Base-by-base conservation (phyloP, 2,329 filamentous ascomycete genomes). In the Dactylellina leptospora region DNA sequence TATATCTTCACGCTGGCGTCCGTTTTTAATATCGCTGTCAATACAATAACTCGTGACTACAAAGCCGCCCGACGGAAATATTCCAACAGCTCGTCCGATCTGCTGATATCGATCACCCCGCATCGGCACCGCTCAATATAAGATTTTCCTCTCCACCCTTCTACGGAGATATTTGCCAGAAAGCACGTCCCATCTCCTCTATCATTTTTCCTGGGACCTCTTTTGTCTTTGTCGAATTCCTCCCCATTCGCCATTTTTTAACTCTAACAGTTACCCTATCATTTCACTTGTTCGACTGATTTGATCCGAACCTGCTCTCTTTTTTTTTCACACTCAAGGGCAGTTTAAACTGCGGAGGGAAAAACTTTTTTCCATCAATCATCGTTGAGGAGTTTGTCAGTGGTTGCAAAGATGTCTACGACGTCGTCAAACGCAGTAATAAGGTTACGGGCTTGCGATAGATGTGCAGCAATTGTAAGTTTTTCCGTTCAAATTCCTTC, bases 391-490 rank as follows among this genome's bases (percentile, higher is more conserved):
- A 53, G 42, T 56, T 25, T 16, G 18, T 2, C 13, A 13, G 10
- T 45, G 23, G 13, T 10, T 30, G 18, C 18, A 51, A 60, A 73
- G 33, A 64, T 61, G 60, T 66, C 69, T 53, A 50, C 59, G 18
- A 44, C 54, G 33, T 66, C 61, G 33, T 64, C 58, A 28, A 68
- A 66, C 53, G 42, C 61, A 18, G 60, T 66, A 73, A 58, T 66
- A 66, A 64, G 55, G 61, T 66, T 73, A 68, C 71, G 66, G 54
- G 73, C 73, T 16, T 74, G 73, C 60, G 73, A 74, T 61, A 62
- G 73, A 56, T 74, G 73, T 48, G 73, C 73, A 10, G 61, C 68
- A 28, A 74, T 74, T 36, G 66, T 71, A 63, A 56, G 44, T 63
- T 55, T 56, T 51, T 22, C 36, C 40, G 28, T 36, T 27, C 23